Percentiles rank a stretch among this genome's conserved stretches.
Conservation (phyloP, 306 rosid genomes). For the Cicer judaicum region DNA sequence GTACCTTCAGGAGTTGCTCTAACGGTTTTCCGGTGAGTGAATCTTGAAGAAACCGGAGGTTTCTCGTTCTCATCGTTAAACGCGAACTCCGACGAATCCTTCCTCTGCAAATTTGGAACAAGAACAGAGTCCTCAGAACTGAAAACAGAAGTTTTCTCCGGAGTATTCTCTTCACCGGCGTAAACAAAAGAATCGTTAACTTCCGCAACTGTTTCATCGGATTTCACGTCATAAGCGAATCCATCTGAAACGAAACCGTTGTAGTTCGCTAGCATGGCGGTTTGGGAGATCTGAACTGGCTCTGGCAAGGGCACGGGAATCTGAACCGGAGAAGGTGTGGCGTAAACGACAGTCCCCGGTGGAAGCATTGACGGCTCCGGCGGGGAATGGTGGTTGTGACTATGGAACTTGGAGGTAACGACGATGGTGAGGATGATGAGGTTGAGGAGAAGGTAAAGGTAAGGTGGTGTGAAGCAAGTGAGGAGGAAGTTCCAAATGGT, state of each 20-base stretch:
- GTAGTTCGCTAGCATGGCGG: neutral
- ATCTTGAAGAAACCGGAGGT: conserved; percentile 71
- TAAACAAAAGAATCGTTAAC: conserved; percentile 21
- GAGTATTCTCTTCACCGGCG: neutral
- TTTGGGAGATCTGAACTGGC: neutral
- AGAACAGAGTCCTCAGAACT: conserved; percentile 39
- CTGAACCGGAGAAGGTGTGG: neutral
- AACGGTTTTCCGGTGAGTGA: conserved; percentile 58
- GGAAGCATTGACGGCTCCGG: conserved; percentile 17
- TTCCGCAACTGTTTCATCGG: conserved; percentile 6
- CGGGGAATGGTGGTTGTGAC: conserved; percentile 23
- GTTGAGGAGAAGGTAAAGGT: conserved; percentile 76
- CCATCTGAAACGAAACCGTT: conserved; percentile 33
- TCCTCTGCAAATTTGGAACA: conserved; percentile 46
- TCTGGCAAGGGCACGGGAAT: conserved; percentile 23
- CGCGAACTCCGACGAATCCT: conserved; percentile 53
- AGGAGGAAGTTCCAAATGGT: conserved; percentile 59
- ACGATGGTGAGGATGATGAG: conserved; percentile 84
- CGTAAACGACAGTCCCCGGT: conserved; percentile 6
- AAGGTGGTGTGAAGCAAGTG: conserved; percentile 78
- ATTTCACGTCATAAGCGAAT: conserved; percentile 27
- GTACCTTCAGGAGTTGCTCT: conserved; percentile 82
- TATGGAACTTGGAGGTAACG: conserved; percentile 72
- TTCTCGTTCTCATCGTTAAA: conserved; percentile 62
- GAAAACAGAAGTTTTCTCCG: conserved; percentile 17